These are phyloP conservation scores for Pseudoscleropodium purum DNA, from an alignment of 225 moss, liverwort and hornwort species.

Conservation along the genomic window DNA sequence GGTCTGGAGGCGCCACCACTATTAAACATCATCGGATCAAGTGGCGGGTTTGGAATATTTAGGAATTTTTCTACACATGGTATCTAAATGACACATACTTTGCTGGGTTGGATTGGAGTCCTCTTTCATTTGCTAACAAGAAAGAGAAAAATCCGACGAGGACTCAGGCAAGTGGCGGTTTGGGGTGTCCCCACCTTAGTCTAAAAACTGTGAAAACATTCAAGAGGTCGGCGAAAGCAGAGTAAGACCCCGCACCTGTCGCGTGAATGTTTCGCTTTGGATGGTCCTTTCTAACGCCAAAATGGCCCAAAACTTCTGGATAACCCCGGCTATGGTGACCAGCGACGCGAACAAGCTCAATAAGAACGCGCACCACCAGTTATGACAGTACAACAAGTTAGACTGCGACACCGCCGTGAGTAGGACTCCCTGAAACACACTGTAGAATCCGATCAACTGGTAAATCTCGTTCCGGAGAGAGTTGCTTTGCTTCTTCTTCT, in stretches of 20 bases:
- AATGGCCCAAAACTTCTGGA: slow-evolving; percentile 1
- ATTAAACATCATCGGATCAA: neutral
- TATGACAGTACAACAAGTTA: slow-evolving; percentile 6
- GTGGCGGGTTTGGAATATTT: neutral
- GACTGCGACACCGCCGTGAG: slow-evolving; percentile 34
- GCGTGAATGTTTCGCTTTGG: neutral
- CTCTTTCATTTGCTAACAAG: neutral
- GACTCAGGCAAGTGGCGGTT: neutral
- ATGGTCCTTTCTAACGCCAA: slow-evolving; percentile 13
- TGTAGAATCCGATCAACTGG: slow-evolving; percentile 27
- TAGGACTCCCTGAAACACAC: slow-evolving; percentile 40
- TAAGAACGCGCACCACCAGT: neutral
- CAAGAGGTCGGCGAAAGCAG: neutral
- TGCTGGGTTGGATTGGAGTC: neutral
- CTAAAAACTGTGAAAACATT: neutral
- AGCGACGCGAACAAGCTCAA: slow-evolving; percentile 11
- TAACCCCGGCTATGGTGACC: slow-evolving; percentile 3
- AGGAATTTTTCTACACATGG: neutral
- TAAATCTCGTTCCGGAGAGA: slow-evolving; percentile 19
- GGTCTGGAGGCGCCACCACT: too few species aligned
- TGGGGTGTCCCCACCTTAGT: neutral
- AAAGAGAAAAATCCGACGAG: too few species aligned
- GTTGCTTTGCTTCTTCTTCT: slow-evolving; percentile 22
- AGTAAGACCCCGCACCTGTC: neutral
- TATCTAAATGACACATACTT: neutral